Base-by-base conservation (phyloP, 306 rosid genomes). In the Trifolium repens region DNA sequence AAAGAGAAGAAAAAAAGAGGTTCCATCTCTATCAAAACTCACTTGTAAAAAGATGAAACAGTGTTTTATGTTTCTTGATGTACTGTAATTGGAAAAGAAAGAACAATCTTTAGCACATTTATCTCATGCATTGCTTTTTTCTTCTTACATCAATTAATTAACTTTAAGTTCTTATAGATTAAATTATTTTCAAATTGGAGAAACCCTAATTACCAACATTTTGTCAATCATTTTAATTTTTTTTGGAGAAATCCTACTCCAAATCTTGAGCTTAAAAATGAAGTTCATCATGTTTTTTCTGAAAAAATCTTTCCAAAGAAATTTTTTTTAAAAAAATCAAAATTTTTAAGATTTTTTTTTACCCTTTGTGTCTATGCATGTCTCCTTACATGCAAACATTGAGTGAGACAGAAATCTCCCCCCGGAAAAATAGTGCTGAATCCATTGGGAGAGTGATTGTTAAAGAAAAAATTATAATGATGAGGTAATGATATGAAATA, bases 401-500 rank as follows among this genome's bases (percentile, higher is more conserved):
- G 73, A 63, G 84, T 52, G 81, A 77, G 87, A 77, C 75, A 70
- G 68, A 77, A 60, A 35, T 62, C 69, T 69, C 30, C 73, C 86
- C 87, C 87, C 76, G 76, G 50, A 87, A 80, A 82, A 77, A 67
- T 70, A 74, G 80, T 77, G 80, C 49, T 79, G 82, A 82, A 77
- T 84, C 80, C 77, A 74, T 80, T 72, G 83, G 35, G 85, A 81
- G 82, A 71, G 73, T 74, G 85, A 84, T 82, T 82, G 83, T 71
- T 73, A 73, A 46, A 54, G 80, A 30, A 32, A 61, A 79, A 78
- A 81, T 84, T 72, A 84, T 84, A 78, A 84, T 87, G 82, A 84
- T 84, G 86, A 87, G 83, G 80, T 60, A 81, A 81, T 84, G 86
- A 85, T 86, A 63, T 39, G 70, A 44, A 78, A 78, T 49, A n/a